Evolutionary conservation across 371 early-diverging fungal species (phyloP), one percentile per base, ranked within the genome.

Genomic region (Vairimorpha ceranae): DNA sequence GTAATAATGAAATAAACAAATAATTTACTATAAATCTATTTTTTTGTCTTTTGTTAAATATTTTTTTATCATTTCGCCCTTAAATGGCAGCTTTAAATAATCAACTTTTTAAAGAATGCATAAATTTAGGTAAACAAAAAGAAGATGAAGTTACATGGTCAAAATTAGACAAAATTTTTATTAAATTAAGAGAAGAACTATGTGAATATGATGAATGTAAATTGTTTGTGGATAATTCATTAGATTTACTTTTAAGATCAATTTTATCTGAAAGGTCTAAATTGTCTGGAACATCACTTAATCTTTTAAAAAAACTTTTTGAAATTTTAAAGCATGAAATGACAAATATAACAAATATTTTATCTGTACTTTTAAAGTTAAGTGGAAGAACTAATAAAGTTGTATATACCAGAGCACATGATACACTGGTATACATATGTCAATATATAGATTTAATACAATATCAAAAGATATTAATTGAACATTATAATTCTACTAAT

Each of bases 121-220:
- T 15, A 46, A 46, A 8, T 8, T 15, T 46, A 15, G 4, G 6
- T 29, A n/a, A 67, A 30, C 23, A n/a, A 33, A 79, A 76, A 70
- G 79, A 79, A 59, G 66, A 76, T 63, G 79, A 79, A 67, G 54
- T 48, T 12, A 75, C 75, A 10, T 79, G 79, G 79, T 60, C 58
- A 29, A 72, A 65, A 63, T 67, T 76, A 10, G 63, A 73, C 36
- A 58, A 12, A 10, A 33, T 72, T 19, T 72, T 76, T 46, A 1
- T 35, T 17, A 74, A 43, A 21, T 35, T 75, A 35, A 35, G 14
- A 6, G 33, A 27, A 21, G 17, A 4, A 14, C 25, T 78, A 36
- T 52, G 12, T 14, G 54, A 15, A 0, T 17, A 35, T 6, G 70
- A 67, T 3, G 63, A 67, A 1, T 32, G 38, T 14, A 25, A 27